phyloP scores from a whole-genome alignment of 306 rosid species.

The Psophocarpus tetragonolobus region DNA sequence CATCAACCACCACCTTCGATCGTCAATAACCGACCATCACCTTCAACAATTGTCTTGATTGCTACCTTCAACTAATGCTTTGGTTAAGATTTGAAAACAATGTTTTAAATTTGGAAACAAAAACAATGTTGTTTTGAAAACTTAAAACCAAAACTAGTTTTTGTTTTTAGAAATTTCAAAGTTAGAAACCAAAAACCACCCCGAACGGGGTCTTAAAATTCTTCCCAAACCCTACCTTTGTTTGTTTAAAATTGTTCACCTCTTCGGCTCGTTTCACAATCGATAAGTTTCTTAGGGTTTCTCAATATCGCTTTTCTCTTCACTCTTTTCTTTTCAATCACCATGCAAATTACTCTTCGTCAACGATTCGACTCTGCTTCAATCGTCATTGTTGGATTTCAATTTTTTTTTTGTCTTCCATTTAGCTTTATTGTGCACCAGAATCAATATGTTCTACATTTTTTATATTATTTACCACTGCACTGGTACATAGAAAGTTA shows the following conservation, averaged over 20 bases:
- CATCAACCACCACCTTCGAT: too few relatives aligned
- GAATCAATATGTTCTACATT: neutral
- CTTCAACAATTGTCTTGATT: too few relatives aligned
- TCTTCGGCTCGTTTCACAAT: neutral
- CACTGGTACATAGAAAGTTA: neutral
- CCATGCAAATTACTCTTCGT: neutral
- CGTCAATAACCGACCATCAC: too few relatives aligned
- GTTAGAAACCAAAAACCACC: too few relatives aligned
- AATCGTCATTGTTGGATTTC: neutral
- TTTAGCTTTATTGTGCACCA: neutral
- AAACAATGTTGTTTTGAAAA: too few relatives aligned
- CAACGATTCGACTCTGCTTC: neutral
- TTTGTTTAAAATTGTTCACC: neutral
- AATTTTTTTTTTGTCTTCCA: neutral
- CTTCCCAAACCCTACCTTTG: conserved; percentile 2
- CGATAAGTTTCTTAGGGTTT: conserved; percentile 27
- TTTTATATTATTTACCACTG: neutral
- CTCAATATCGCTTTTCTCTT: neutral
- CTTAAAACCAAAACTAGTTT: too few relatives aligned
- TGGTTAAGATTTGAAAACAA: too few relatives aligned
- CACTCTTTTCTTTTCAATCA: neutral
- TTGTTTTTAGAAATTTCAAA: too few relatives aligned
- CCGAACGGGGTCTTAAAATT: too few relatives aligned
- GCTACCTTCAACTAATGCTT: too few relatives aligned
- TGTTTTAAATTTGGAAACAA: too few relatives aligned